These are phyloP conservation scores for Xylaria palmicola DNA, from an alignment of 495 filamentous ascomycete species.

Conservation along the genomic window DNA sequence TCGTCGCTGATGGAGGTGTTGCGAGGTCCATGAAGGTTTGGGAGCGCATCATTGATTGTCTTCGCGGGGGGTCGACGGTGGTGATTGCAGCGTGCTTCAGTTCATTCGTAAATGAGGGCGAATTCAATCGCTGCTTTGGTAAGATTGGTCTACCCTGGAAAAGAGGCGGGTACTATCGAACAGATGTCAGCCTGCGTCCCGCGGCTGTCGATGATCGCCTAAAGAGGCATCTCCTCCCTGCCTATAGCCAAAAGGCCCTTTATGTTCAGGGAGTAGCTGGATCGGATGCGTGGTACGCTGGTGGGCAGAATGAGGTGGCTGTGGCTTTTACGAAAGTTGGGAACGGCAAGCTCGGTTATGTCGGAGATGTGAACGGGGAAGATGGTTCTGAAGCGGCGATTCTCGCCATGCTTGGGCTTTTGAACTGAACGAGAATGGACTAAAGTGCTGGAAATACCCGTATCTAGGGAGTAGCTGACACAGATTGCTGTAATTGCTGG, in stretches of 20 bases:
- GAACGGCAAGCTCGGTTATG: constrained; percentile 41
- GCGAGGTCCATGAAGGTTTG: constrained; percentile 13
- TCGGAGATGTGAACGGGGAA: constrained; percentile 50
- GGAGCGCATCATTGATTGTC: constrained; percentile 15
- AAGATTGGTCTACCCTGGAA: constrained; percentile 40
- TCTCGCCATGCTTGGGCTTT: constrained; percentile 40
- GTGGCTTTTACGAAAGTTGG: constrained; percentile 38
- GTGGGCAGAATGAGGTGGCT: constrained; percentile 24
- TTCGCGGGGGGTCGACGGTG: constrained; percentile 27
- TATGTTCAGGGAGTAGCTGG: constrained; percentile 38
- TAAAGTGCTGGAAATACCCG: neutral
- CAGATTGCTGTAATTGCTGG: too few species aligned
- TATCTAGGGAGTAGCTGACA: neutral
- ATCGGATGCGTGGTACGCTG: constrained; percentile 19
- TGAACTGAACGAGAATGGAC: constrained; percentile 10
- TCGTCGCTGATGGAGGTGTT: constrained; percentile 20
- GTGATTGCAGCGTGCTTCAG: constrained; percentile 35
- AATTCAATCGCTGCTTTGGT: constrained; percentile 27
- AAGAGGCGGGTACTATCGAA: constrained; percentile 34
- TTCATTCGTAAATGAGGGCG: constrained; percentile 20
- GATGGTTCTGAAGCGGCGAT: constrained; percentile 34
- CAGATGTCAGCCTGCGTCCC: constrained; percentile 13
- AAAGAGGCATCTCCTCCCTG: constrained; percentile 24
- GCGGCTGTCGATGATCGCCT: constrained; percentile 21
- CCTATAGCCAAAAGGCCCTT: constrained; percentile 47